Conservation (phyloP, 805 yeast genomes). For the Ogataea trehaloabstinens region DNA sequence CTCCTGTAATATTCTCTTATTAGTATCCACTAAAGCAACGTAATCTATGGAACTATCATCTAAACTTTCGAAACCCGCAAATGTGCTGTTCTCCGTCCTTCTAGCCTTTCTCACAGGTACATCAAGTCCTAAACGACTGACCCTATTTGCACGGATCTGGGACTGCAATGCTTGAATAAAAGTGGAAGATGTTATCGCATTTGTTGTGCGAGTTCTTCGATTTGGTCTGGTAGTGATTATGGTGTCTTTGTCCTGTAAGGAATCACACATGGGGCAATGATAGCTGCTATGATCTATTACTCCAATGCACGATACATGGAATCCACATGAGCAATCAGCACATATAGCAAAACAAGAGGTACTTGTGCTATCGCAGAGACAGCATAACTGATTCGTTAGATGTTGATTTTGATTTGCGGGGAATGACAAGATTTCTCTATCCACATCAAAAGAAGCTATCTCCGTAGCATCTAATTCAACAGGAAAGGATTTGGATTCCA, state of each 20-base stretch:
- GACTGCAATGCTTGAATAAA: slow-evolving; percentile 22
- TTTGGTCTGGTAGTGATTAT: slow-evolving; percentile 14
- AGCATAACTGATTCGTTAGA: slow-evolving; percentile 26
- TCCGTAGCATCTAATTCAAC: slow-evolving; percentile 23
- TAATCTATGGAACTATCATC: slow-evolving; percentile 21
- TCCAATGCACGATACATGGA: slow-evolving; percentile 33
- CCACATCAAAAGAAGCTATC: slow-evolving; percentile 10
- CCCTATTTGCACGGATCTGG: slow-evolving; percentile 24
- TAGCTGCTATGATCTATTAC: slow-evolving; percentile 22
- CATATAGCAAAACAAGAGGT: slow-evolving; percentile 29
- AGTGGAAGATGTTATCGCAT: slow-evolving; percentile 6
- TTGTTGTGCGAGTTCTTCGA: slow-evolving; percentile 6
- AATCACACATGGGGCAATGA: slow-evolving; percentile 37
- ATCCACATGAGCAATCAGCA: slow-evolving; percentile 31
- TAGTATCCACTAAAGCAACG: slow-evolving; percentile 23
- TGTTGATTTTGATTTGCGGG: slow-evolving; percentile 21
- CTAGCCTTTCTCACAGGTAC: slow-evolving; percentile 12
- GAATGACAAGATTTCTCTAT: slow-evolving; percentile 2
- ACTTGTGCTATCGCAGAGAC: slow-evolving; percentile 30
- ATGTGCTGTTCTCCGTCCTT: not conserved
- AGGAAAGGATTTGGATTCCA: slow-evolving; percentile 24
- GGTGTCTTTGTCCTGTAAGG: slow-evolving; percentile 25
- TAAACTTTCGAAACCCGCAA: not conserved
- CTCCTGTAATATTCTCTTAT: slow-evolving; percentile 10
- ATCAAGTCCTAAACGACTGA: slow-evolving; percentile 18